A percentile compares a stretch with the other conserved stretches of the same genome.
These are phyloP conservation scores for Trypanosoma cruzi DNA, from an alignment of 208 protist species.

Conservation along the genomic window DNA sequence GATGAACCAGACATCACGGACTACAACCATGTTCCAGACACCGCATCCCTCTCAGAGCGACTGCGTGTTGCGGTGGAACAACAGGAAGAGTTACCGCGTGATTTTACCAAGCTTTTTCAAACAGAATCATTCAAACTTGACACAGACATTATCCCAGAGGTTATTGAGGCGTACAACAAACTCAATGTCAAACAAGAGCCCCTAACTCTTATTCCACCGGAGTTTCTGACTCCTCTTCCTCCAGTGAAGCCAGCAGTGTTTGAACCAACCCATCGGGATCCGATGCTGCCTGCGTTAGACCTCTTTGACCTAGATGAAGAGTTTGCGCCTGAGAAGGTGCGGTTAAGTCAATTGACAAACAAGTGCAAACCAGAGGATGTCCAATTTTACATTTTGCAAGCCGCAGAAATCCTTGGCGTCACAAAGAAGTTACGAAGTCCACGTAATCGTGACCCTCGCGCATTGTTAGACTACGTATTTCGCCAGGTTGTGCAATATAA, in stretches of 20 bases:
- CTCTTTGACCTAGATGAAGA: slow-evolving; percentile 97
- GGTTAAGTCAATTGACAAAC: slow-evolving; percentile 96
- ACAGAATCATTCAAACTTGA: slow-evolving; percentile 94
- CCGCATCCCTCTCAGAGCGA: slow-evolving; percentile 90
- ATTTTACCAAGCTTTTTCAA: slow-evolving; percentile 95
- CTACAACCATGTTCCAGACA: slow-evolving; percentile 96
- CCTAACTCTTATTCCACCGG: slow-evolving; percentile 95
- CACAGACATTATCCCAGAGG: slow-evolving; percentile 93
- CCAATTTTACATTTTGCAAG: slow-evolving; percentile 94
- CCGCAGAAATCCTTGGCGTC: slow-evolving; percentile 94
- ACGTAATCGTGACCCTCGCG: slow-evolving; percentile 85
- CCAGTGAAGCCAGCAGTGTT: slow-evolving; percentile 95
- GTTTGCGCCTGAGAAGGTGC: slow-evolving; percentile 95
- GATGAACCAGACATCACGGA: slow-evolving; percentile 96
- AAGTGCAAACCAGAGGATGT: slow-evolving; percentile 95
- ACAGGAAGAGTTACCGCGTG: slow-evolving; percentile 94
- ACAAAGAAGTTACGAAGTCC: slow-evolving; percentile 91
- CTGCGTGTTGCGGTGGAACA: slow-evolving; percentile 96
- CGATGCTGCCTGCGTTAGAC: slow-evolving; percentile 91
- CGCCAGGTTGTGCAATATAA: slow-evolving; percentile 94
- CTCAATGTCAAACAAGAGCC: slow-evolving; percentile 95
- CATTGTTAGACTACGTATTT: slow-evolving; percentile 94
- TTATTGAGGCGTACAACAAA: slow-evolving; percentile 91
- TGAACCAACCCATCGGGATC: slow-evolving; percentile 93
- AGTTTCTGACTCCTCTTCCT: slow-evolving; percentile 95